Evolutionary conservation across 1,139 yeast genomes (phyloP), one percentile per base, ranked within the genome.

Genomic region (Yueomyces sp.): DNA sequence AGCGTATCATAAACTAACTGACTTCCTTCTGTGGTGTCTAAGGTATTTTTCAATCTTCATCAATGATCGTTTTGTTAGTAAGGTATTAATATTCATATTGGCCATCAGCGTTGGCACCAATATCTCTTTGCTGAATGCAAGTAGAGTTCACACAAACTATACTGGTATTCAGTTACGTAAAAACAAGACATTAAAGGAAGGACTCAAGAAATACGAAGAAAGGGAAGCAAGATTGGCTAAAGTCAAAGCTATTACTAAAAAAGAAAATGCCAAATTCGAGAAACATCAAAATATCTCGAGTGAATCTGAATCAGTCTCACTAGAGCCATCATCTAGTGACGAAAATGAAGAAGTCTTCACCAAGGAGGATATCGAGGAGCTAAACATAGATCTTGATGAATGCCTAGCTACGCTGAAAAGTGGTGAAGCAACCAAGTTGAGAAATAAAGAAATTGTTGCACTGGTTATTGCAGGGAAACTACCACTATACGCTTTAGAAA

Each of bases 401-500:
- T 33, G 8, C 6, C 19, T 11, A 33, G n/a, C 35, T 6, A 60
- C 76, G 28, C 63, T 84, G 68, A 81, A 85, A 58, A 77, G 75
- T 2, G 97, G 97, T 28, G 70, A 77, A 38, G 75, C 85, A 36
- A 73, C 75, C 52, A 68, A 75, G 27, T 72, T 91, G 50, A 67
- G 67, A 44, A 76, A 91, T 59, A 80, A 76, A 40, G 96, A 91
- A 63, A 74, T 91, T 46, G 72, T 81, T 4, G 66, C 75, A 2
- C 73, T 91, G 49, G 89, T 83, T 38, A 72, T 76, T 12, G 65
- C 74, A 11, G 95, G 95, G 36, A 84, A 84, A 57, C 67, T 93
- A 46, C 97, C 98, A 31, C 68, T 91, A 45, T 89, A 93, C 60
- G 96, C 97, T 0, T 73, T 93, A 50, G 99, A 91, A 63, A 91